Percentiles rank a stretch among this genome's conserved stretches.
phyloP scores from a whole-genome alignment of 2,329 filamentous ascomycete species.

The Gliomastix tumulicola region DNA sequence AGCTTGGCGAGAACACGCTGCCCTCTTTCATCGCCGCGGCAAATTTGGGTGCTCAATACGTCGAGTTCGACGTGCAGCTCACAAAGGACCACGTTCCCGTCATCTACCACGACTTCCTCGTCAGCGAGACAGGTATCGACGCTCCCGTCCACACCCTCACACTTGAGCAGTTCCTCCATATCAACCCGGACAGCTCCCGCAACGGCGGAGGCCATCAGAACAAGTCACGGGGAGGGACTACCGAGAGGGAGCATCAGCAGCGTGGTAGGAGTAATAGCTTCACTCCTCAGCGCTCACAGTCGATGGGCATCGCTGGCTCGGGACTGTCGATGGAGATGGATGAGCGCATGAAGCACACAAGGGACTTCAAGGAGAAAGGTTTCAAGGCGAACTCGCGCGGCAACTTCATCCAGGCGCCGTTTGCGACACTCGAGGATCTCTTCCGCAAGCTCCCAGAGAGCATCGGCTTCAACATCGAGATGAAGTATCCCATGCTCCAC shows the following conservation, averaged over 20 bases:
- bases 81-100: slow-evolving; percentile 99
- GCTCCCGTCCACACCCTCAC: slow-evolving; percentile 94
- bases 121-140: slow-evolving; percentile 95
- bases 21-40: slow-evolving; percentile 94
- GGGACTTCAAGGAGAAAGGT: slow-evolving; percentile 88
- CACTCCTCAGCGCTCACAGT: slow-evolving; percentile 43
- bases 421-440: slow-evolving; percentile 90
- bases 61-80: slow-evolving; percentile 83
- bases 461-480: slow-evolving; percentile 96
- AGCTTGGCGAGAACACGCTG: slow-evolving; percentile 93
- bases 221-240: neutral
- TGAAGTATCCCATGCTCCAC: slow-evolving; percentile 98
- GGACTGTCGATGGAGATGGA: slow-evolving; percentile 34
- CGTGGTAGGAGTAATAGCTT: slow-evolving; percentile 29
- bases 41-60: slow-evolving; percentile 75
- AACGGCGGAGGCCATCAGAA: neutral
- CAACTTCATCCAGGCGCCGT: slow-evolving; percentile 91
- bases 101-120: slow-evolving; percentile 97
- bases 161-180: slow-evolving; percentile 88
- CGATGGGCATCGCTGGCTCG: slow-evolving; percentile 42
- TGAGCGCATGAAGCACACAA: slow-evolving; percentile 94
- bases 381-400: slow-evolving; percentile 94
- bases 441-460: slow-evolving; percentile 76
- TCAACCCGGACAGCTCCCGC: slow-evolving; percentile 52
- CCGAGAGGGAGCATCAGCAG: neutral